Percentiles rank a stretch among this genome's conserved stretches.
Evolutionary conservation across 2,329 filamentous ascomycete species (phyloP).

Genomic region (Zasmidium citrigriseum): DNA sequence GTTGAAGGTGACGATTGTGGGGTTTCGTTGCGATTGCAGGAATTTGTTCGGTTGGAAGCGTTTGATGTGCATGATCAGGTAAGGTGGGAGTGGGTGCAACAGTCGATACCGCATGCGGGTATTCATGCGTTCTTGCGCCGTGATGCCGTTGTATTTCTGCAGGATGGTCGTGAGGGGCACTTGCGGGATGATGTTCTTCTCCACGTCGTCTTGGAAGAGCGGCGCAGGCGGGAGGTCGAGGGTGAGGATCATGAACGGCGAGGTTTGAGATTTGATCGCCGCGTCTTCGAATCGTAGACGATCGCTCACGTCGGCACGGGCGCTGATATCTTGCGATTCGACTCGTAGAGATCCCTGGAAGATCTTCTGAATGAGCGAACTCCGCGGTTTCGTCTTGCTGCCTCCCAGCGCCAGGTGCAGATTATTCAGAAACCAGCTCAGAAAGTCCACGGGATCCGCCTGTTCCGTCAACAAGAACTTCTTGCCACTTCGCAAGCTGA

Average conservation of each 20-base stretch:
- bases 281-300: slow-evolving; percentile 91
- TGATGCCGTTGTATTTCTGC: slow-evolving; percentile 87
- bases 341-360: slow-evolving; percentile 93
- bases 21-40: slow-evolving; percentile 83
- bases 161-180: slow-evolving; percentile 81
- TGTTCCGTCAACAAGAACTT: slow-evolving; percentile 88
- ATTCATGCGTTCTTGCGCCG: slow-evolving; percentile 83
- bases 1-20: slow-evolving; percentile 96
- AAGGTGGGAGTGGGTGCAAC: slow-evolving; percentile 86
- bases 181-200: slow-evolving; percentile 95
- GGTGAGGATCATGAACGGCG: slow-evolving; percentile 86
- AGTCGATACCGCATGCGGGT: slow-evolving; percentile 87
- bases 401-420: slow-evolving; percentile 89
- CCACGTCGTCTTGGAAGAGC: slow-evolving; percentile 91
- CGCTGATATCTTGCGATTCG: slow-evolving; percentile 90
- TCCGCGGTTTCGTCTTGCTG: slow-evolving; percentile 79
- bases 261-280: slow-evolving; percentile 74
- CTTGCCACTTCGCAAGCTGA: slow-evolving; percentile 86
- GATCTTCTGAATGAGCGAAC: slow-evolving; percentile 84
- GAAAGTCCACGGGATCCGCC: slow-evolving; percentile 93
- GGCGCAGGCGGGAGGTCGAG: slow-evolving; percentile 89
- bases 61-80: slow-evolving; percentile 92
- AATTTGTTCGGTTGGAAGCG: slow-evolving; percentile 97
- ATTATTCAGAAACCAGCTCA: slow-evolving; percentile 97
- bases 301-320: slow-evolving; percentile 83